Base-by-base conservation (phyloP, 2,329 filamentous ascomycete species). In the Graphium sp. region DNA sequence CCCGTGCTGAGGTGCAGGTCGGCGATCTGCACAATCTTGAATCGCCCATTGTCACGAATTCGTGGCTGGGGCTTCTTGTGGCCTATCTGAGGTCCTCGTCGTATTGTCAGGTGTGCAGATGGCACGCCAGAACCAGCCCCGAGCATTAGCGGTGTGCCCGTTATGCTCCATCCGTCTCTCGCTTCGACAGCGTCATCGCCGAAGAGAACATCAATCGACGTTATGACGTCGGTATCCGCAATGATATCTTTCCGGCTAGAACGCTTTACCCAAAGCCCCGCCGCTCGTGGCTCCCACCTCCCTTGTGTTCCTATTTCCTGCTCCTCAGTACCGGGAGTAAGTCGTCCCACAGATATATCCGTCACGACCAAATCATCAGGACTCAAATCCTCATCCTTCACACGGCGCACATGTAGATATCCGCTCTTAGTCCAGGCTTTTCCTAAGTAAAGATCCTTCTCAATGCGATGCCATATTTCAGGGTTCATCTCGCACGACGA, bases 1-100 rank as follows among this genome's bases (percentile, higher is more conserved):
- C 87, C 89, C 3, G 89, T 98, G 44, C 83, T 87, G 32, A 98
- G 56, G 51, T 98, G 89, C 35, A 95, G 56, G 55, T 98, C 89
- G n/a, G 84, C 79, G 31, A 92, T 62, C 53, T 98, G 89, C 66
- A 98, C 73, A 38, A 98, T 93, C 59, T 95, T 95, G 60, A 95
- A 95, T 41, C 78, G 83, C 18, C 87, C 89, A 46, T 89, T 83
- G 35, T 91, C 83, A 24, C 71, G 68, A 37, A 98, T 82, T 33
- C 80, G 71, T 8, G 77, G 80, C 22, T 71, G 58, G 1, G 80
- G 78, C 47, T 76, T 84, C 42, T 73, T 66, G 20, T 63, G 50
- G n/a, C n/a, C 7, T n/a, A 14, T 22, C 9, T 20, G 25, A 7
- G 14, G 14, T 3, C 89, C 87, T 40, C 80, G 69, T 28, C 82